These are phyloP conservation scores for Cyberlindnera sargentensis DNA, from an alignment of 805 yeast species.

Conservation along the genomic window DNA sequence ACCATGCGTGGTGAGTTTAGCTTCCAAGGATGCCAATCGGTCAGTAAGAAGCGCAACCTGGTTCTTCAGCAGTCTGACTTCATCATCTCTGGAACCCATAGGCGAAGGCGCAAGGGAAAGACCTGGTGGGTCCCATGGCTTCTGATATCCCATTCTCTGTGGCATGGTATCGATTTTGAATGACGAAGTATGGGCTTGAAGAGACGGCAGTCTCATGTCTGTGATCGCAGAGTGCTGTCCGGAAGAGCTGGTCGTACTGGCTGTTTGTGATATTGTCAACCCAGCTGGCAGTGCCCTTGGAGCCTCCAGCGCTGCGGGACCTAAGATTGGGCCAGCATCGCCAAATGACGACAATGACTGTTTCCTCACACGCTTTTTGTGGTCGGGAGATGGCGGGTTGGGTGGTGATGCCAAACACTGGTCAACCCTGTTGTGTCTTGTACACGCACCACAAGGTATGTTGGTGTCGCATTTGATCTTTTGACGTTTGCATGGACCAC, in stretches of 20 bases:
- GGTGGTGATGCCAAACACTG: constrained; percentile 36
- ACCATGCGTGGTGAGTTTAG: constrained; percentile 3
- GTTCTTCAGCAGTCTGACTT: constrained; percentile 8
- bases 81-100: constrained; percentile 2
- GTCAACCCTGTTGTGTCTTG: constrained; percentile 29
- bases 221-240: background rate
- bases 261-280: no score
- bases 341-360: constrained; percentile 12
- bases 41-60: constrained; percentile 12
- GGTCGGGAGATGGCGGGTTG: constrained; percentile 35
- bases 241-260: no score
- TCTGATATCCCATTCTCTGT: background rate
- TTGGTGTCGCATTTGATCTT: constrained; percentile 47
- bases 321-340: background rate
- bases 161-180: constrained; percentile 4
- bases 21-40: constrained; percentile 10
- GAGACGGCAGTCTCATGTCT: constrained; percentile 11
- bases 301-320: no score
- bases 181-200: constrained; percentile 13
- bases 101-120: background rate
- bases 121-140: background rate
- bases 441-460: constrained; percentile 42
- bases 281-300: background rate
- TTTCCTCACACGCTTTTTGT: constrained; percentile 21
- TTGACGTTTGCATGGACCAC: constrained; percentile 49